These are phyloP conservation scores for Psidium friedrichsthalianum DNA, from an alignment of 345 rosid species.

Conservation along the genomic window DNA sequence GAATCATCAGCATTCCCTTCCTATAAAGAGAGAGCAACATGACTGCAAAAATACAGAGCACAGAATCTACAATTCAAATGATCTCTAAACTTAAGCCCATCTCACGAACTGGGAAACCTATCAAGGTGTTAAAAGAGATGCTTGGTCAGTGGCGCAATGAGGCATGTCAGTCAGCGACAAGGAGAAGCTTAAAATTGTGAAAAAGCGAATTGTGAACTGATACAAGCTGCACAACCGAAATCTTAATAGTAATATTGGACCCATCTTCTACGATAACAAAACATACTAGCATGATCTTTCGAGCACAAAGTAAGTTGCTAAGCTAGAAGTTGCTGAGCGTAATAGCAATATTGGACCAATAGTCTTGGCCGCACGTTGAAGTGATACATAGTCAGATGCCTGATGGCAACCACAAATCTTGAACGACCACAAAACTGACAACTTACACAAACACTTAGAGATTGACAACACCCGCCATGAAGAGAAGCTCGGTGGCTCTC, in stretches of 20 bases:
- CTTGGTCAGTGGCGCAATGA: neutral
- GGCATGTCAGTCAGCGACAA: neutral
- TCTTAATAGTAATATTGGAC: neutral
- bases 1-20: conserved; percentile 42
- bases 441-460: neutral
- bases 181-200: neutral
- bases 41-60: neutral
- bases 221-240: neutral
- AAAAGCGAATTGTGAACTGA: neutral
- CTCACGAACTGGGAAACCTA: neutral
- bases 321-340: neutral
- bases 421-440: neutral
- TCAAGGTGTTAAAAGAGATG: neutral
- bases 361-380: neutral
- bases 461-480: neutral
- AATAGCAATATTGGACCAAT: neutral
- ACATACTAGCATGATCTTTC: neutral
- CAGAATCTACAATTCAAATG: neutral
- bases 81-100: neutral
- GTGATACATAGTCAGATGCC: neutral
- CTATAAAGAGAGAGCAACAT: conserved; percentile 12
- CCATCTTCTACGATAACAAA: neutral
- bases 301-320: neutral
- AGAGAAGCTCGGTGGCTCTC: neutral
- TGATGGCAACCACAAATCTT: neutral